These are phyloP conservation scores for Thelonectria discophora DNA, from an alignment of 2,329 filamentous ascomycete genomes.

Conservation along the genomic window DNA sequence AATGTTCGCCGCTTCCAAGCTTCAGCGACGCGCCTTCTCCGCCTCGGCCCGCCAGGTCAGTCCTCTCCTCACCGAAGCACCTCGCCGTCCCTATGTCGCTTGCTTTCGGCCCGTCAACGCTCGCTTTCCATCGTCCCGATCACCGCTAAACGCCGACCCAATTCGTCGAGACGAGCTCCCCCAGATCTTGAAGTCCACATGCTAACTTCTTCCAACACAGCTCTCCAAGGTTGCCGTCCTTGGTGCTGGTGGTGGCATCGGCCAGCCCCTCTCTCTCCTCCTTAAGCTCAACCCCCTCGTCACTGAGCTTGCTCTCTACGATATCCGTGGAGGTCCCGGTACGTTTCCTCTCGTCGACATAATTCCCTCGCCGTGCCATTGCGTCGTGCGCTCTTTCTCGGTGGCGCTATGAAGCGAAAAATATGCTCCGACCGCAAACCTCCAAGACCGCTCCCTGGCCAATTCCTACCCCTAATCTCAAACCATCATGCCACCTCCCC, in stretches of 20 bases:
- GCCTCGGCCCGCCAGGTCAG: constrained; percentile 79
- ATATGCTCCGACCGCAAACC: neutral
- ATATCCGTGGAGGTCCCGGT: constrained; percentile 95
- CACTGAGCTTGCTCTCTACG: constrained; percentile 93
- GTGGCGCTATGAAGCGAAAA: neutral
- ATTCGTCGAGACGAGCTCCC: neutral
- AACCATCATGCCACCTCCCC: constrained; percentile 30
- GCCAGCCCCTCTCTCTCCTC: constrained; percentile 95
- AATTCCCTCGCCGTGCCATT: constrained; percentile 11
- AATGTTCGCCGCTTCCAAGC: constrained; percentile 78
- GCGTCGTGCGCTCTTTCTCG: constrained; percentile 4
- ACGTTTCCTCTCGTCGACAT: constrained; percentile 51
- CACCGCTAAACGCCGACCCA: constrained; percentile 1
- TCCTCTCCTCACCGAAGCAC: constrained; percentile 32
- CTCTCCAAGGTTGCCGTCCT: constrained; percentile 97
- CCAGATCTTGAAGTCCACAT: constrained; percentile 29
- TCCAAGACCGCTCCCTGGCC: constrained; percentile 1
- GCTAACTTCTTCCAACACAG: constrained; percentile 55
- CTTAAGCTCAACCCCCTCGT: constrained; percentile 99
- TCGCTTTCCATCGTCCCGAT: neutral
- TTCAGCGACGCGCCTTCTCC: constrained; percentile 84
- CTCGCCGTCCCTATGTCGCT: constrained; percentile 9
- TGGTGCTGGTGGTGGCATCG: constrained; percentile 97
- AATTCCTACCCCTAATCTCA: constrained; percentile 4
- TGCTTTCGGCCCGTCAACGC: neutral